phyloP scores from a whole-genome alignment of 805 yeast species.

The Kodamaea neixiangensis region DNA sequence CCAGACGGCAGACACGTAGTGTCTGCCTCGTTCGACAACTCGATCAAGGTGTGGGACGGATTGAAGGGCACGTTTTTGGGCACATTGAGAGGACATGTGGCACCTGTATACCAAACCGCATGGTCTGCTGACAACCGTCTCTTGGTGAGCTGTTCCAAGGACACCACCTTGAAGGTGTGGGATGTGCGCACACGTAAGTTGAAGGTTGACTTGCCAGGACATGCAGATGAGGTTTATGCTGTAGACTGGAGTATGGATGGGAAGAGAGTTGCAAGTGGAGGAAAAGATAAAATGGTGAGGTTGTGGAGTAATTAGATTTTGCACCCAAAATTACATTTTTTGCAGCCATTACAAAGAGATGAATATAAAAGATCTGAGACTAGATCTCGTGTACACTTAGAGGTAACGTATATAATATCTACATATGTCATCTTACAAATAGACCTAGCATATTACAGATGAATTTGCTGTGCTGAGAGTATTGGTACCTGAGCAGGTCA shows the following conservation, averaged over 20 bases:
- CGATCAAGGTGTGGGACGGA: slow-evolving; percentile 96
- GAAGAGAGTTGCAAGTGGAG: slow-evolving; percentile 91
- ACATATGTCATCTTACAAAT: too few relatives aligned
- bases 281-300: slow-evolving; percentile 92
- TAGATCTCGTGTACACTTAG: too few relatives aligned
- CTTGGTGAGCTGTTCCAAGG: slow-evolving; percentile 91
- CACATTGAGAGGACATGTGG: slow-evolving; percentile 95
- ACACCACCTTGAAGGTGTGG: slow-evolving; percentile 96
- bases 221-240: slow-evolving; percentile 91
- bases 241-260: slow-evolving; percentile 99
- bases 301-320: slow-evolving; percentile 57
- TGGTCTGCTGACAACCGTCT: slow-evolving; percentile 96
- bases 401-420: too few relatives aligned
- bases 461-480: too few relatives aligned
- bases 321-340: not conserved
- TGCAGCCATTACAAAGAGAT: not conserved
- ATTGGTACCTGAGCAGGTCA: too few relatives aligned
- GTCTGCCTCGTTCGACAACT: slow-evolving; percentile 93
- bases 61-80: slow-evolving; percentile 85
- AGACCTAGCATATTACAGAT: too few relatives aligned
- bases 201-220: slow-evolving; percentile 92
- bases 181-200: slow-evolving; percentile 85
- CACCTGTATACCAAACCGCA: slow-evolving; percentile 95
- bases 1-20: slow-evolving; percentile 93
- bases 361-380: too few relatives aligned